phyloP scores from a whole-genome alignment of 2,329 filamentous ascomycete species.

The Trichoderma sp. region DNA sequence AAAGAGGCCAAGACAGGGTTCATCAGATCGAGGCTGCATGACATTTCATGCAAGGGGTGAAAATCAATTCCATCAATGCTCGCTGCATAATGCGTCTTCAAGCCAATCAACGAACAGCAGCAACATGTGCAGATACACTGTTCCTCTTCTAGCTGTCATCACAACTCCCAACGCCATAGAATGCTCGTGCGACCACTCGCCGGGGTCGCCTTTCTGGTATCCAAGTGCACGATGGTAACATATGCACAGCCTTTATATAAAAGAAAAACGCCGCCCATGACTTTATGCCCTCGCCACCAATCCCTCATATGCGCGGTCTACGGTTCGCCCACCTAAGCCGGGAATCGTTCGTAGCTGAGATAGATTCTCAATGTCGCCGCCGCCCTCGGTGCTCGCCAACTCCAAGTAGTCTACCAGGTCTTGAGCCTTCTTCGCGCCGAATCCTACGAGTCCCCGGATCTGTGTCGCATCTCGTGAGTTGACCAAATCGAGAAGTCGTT shows the following conservation, averaged over 20 bases:
- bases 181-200: slow-evolving; percentile 8
- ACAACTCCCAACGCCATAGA: slow-evolving; percentile 11
- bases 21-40: background rate
- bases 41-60: slow-evolving; percentile 5
- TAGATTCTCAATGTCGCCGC: slow-evolving; percentile 46
- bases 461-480: slow-evolving; percentile 67
- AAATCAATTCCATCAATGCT: slow-evolving; percentile 9
- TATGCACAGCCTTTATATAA: slow-evolving; percentile 6
- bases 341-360: slow-evolving; percentile 53
- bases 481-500: slow-evolving; percentile 65
- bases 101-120: background rate
- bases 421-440: slow-evolving; percentile 69
- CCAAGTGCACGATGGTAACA: slow-evolving; percentile 5
- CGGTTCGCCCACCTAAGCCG: slow-evolving; percentile 55
- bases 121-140: background rate
- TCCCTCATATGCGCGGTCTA: slow-evolving; percentile 57
- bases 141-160: background rate
- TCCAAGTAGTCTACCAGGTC: slow-evolving; percentile 59
- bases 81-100: background rate
- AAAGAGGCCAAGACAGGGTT: background rate
- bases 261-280: slow-evolving; percentile 10
- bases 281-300: slow-evolving; percentile 30
- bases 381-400: slow-evolving; percentile 40
- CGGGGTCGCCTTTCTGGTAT: slow-evolving; percentile 2
- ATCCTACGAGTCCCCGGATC: slow-evolving; percentile 66